These are phyloP conservation scores for Alternaria longipes DNA, from an alignment of 2,329 filamentous ascomycete species.

Conservation along the genomic window DNA sequence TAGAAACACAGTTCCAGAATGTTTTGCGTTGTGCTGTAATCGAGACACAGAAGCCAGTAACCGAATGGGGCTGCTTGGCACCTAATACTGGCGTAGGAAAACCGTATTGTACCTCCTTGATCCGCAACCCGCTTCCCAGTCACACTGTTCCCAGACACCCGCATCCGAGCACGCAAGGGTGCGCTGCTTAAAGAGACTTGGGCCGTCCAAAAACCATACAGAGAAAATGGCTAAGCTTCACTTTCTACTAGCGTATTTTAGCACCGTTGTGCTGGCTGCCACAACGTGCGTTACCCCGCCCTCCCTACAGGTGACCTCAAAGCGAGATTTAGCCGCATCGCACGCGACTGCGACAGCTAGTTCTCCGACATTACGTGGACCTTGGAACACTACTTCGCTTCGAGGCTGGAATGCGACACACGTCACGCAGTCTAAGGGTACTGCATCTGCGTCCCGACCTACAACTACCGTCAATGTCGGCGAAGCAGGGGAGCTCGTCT, in stretches of 20 bases:
- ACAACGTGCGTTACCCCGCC: conserved; percentile 1
- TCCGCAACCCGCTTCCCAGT: neutral
- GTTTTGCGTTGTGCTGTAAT: neutral
- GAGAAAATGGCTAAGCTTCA: neutral
- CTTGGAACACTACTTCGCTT: neutral
- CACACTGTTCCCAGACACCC: conserved; percentile 2
- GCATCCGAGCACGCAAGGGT: neutral
- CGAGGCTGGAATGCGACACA: neutral
- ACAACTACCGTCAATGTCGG: conserved; percentile 19
- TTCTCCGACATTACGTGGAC: neutral
- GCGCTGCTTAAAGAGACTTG: conserved; percentile 1
- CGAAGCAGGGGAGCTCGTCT: conserved; percentile 16
- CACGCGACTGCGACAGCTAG: neutral
- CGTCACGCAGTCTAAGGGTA: neutral
- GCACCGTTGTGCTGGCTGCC: conserved; percentile 4
- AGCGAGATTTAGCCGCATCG: neutral
- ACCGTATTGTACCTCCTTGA: neutral
- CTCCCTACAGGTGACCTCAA: neutral
- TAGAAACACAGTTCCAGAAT: neutral
- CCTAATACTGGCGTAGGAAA: neutral
- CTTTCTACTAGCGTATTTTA: neutral
- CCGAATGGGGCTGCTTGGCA: neutral
- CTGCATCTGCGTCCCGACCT: neutral
- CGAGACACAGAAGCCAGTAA: neutral
- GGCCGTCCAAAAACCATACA: neutral